Percentiles rank a stretch among this genome's conserved stretches.
phyloP scores from a whole-genome alignment of 2,329 filamentous ascomycete genomes.

The Xylaria digitata region DNA sequence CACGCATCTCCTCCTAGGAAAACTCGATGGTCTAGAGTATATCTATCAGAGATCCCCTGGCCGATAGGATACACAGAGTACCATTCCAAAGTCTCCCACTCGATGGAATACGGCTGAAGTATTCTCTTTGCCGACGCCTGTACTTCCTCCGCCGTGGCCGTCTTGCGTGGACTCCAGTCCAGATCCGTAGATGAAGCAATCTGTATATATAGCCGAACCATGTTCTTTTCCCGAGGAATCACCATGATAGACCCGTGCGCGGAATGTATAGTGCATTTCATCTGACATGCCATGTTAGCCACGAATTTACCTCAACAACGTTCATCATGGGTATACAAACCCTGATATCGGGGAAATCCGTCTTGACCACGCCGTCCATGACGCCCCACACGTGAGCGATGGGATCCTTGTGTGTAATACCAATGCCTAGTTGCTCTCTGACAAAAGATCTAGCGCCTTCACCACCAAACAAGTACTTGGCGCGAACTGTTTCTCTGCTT shows the following conservation, averaged over 20 bases:
- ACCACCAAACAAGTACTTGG: slow-evolving; percentile 78
- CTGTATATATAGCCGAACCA: slow-evolving; percentile 77
- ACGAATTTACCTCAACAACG: not conserved
- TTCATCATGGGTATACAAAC: slow-evolving; percentile 50
- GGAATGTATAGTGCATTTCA: slow-evolving; percentile 82
- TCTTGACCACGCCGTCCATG: slow-evolving; percentile 78
- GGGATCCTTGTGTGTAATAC: slow-evolving; percentile 76
- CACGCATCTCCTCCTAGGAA: slow-evolving; percentile 83
- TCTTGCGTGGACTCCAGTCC: slow-evolving; percentile 71
- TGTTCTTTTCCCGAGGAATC: slow-evolving; percentile 73
- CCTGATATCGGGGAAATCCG: slow-evolving; percentile 82
- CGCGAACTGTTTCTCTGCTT: slow-evolving; percentile 71
- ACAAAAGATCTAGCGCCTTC: slow-evolving; percentile 77
- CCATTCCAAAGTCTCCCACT: slow-evolving; percentile 77
- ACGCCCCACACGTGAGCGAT: slow-evolving; percentile 80
- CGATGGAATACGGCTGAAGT: slow-evolving; percentile 73
- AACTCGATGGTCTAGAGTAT: slow-evolving; percentile 74
- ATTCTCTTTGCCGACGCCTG: slow-evolving; percentile 74
- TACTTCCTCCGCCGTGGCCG: slow-evolving; percentile 72
- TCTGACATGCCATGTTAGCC: slow-evolving; percentile 64
- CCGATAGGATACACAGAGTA: slow-evolving; percentile 82
- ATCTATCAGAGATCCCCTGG: slow-evolving; percentile 76
- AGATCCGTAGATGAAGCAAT: slow-evolving; percentile 70
- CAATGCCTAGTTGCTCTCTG: slow-evolving; percentile 73
- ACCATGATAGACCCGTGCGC: slow-evolving; percentile 81